A percentile compares a stretch with the other conserved stretches of the same genome.
phyloP scores from a whole-genome alignment of 1,284 basidiomycete species.

The Moniliophthora roreri region DNA sequence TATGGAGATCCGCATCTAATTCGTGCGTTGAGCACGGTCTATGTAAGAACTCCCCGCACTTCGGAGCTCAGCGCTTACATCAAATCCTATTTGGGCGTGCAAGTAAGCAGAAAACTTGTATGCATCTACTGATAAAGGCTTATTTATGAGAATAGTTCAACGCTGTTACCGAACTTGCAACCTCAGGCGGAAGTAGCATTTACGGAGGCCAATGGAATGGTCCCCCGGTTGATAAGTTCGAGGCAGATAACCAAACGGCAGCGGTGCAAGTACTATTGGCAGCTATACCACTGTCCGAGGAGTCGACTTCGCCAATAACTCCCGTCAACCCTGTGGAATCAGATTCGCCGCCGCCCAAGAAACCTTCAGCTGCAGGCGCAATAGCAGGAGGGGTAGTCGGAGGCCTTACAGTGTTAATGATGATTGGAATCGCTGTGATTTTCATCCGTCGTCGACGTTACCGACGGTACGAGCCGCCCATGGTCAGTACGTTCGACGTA shows the following conservation, averaged over 20 bases:
- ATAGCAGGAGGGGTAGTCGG: neutral
- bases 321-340: neutral
- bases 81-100: neutral
- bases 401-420: too few species aligned
- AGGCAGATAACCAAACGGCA: neutral
- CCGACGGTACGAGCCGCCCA: too few species aligned
- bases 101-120: too few species aligned
- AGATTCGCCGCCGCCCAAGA: neutral
- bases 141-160: slow-evolving; percentile 14
- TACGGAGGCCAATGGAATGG: neutral
- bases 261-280: neutral
- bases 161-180: slow-evolving; percentile 1
- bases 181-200: slow-evolving; percentile 2
- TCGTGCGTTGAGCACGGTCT: too few species aligned
- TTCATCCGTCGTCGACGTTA: too few species aligned
- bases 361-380: neutral
- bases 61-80: neutral
- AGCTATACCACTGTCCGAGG: neutral
- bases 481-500: too few species aligned
- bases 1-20: too few species aligned
- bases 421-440: too few species aligned
- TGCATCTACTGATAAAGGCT: neutral
- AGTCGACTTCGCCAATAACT: neutral
- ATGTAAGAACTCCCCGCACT: too few species aligned
- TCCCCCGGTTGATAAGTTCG: neutral